Evolutionary conservation across 2,329 filamentous ascomycete genomes (phyloP), one percentile per base, ranked within the genome.

Genomic region (Claviceps citrina): DNA sequence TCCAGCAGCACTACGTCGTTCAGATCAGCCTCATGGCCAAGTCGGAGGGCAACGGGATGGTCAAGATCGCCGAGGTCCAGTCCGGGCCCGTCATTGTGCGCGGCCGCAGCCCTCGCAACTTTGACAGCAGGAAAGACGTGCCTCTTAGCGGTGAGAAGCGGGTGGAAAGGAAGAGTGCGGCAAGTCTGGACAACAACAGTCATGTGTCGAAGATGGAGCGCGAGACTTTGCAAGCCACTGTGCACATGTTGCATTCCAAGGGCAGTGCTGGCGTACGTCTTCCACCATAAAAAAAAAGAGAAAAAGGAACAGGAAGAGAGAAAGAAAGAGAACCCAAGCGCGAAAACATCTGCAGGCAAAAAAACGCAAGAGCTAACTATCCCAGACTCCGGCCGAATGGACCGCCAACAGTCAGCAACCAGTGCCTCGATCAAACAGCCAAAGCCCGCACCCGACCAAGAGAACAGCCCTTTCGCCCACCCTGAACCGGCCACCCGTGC

Each of bases 21-120:
- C 79, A 84, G 44, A 77, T 96, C 43, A 86, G 80, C 58, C 70
- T 95, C 8, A 65, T 91, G 28, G 86, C 82, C 16, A 89, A 82
- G 39, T 65, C 84, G n/a, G 66, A 71, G 39, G 62, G 62, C 1
- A 67, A 82, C 1, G 85, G 81, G 9, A 74, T 78, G 19, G 67
- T 81, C 41, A 74, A 72, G 46, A 77, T 96, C 46, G 84, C 84
- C 46, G 86, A 95, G 58, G 80, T 93, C 12, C 80, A 82, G 49
- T 94, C 86, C 1, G 85, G 85, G 0, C 83, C 89, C n/a, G 85
- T 96, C 42, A 94, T 96, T 49, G 89, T 96, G 27, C 80, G 89
- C 42, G 89, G 89, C 26, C 76, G 89, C 43, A 95, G 86, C 55
- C 89, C 89, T 1, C 73, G 89, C 41, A 96, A 96, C 54, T 96